Conservation (phyloP, 2,329 filamentous ascomycete genomes). For the Aureobasidium pullulans region DNA sequence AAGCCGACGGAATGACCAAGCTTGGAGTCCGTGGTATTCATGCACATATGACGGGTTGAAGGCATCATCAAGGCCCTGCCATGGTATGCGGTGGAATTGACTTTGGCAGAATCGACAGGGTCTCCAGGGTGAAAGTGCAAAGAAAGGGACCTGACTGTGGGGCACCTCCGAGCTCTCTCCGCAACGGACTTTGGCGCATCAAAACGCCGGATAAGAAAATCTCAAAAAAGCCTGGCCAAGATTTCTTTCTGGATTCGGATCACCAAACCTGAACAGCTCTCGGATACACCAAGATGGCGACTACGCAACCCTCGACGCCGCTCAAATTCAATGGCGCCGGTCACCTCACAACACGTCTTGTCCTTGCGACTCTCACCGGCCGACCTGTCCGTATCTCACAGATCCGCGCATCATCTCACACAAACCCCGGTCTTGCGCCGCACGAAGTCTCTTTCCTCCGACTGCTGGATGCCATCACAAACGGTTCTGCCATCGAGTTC, state of each 20-base stretch:
- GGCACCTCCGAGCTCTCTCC: not conserved
- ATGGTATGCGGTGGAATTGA: not conserved
- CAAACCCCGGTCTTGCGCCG: slow-evolving; percentile 78
- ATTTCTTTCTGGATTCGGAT: not conserved
- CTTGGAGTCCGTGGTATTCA: too few relatives aligned
- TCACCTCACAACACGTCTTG: slow-evolving; percentile 73
- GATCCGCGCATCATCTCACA: slow-evolving; percentile 80
- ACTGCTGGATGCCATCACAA: slow-evolving; percentile 88
- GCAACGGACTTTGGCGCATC: not conserved
- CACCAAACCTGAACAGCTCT: not conserved
- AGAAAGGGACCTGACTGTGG: not conserved
- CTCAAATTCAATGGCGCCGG: slow-evolving; percentile 69
- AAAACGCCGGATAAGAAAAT: slow-evolving; percentile 7
- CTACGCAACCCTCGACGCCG: slow-evolving; percentile 17
- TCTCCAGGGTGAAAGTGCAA: not conserved
- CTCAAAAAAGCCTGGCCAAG: not conserved
- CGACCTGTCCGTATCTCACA: slow-evolving; percentile 84
- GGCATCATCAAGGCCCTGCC: not conserved
- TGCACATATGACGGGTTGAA: not conserved
- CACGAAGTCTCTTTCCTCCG: slow-evolving; percentile 95
- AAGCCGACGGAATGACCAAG: too few relatives aligned
- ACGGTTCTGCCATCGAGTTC: slow-evolving; percentile 90
- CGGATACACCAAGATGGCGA: slow-evolving; percentile 7
- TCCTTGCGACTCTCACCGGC: slow-evolving; percentile 86
- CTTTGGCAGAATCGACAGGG: too few relatives aligned